phyloP scores from a whole-genome alignment of 2,329 filamentous ascomycete genomes.

The Aspergillus sp. region DNA sequence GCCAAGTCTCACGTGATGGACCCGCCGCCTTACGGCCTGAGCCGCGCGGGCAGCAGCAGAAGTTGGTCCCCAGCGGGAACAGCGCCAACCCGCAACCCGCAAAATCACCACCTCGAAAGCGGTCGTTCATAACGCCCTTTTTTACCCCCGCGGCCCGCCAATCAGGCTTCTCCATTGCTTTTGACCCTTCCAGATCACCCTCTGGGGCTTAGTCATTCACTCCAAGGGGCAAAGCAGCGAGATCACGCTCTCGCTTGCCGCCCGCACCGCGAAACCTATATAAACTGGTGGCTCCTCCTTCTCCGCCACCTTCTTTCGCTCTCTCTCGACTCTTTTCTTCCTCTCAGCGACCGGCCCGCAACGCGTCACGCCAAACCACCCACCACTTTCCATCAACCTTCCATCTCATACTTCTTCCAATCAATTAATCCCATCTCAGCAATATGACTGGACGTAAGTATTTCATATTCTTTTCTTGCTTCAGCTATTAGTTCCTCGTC shows the following conservation, averaged over 20 bases:
- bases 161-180: slow-evolving; percentile 32
- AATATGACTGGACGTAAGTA: slow-evolving; percentile 48
- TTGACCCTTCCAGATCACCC: slow-evolving; percentile 26
- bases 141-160: slow-evolving; percentile 34
- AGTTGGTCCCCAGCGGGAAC: slow-evolving; percentile 6
- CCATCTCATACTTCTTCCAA: slow-evolving; percentile 16
- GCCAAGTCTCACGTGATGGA: slow-evolving; percentile 22
- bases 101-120: slow-evolving; percentile 38
- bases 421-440: slow-evolving; percentile 4
- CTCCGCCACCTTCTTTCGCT: slow-evolving; percentile 15
- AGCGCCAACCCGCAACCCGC: slow-evolving; percentile 7
- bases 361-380: slow-evolving; percentile 22
- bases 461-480: slow-evolving; percentile 9
- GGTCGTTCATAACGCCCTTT: slow-evolving; percentile 44
- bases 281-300: slow-evolving; percentile 28
- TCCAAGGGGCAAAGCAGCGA: slow-evolving; percentile 8
- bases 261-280: slow-evolving; percentile 29
- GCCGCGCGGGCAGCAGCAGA: background rate
- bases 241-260: slow-evolving; percentile 24
- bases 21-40: background rate
- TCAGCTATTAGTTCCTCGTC: background rate
- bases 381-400: slow-evolving; percentile 21
- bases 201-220: slow-evolving; percentile 30
- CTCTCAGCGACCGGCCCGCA: slow-evolving; percentile 11
- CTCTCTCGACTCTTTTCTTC: slow-evolving; percentile 21